Conservation (phyloP, 2,329 filamentous ascomycete genomes). For the Colletotrichum gloeosporioides region DNA sequence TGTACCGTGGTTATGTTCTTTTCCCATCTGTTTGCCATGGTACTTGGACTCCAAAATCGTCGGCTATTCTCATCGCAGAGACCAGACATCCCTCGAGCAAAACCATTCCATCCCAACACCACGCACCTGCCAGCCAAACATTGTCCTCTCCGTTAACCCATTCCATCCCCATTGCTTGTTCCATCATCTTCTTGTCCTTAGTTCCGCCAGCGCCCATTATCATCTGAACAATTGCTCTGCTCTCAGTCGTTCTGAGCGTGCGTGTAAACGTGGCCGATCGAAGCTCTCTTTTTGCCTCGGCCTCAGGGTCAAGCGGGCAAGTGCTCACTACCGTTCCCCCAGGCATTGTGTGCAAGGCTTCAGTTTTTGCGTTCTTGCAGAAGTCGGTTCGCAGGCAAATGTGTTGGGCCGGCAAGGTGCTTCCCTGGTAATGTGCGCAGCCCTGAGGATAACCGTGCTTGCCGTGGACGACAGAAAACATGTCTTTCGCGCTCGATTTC, state of each 20-base stretch:
- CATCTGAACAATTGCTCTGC: no score
- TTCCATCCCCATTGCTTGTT: no score
- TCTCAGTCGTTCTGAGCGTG: conserved; percentile 30
- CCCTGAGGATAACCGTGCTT: background rate
- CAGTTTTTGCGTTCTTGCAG: conserved; percentile 41
- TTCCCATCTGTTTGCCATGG: conserved; percentile 33
- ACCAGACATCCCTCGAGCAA: conserved; percentile 65
- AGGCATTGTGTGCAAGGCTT: conserved; percentile 57
- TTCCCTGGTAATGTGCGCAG: conserved; percentile 32
- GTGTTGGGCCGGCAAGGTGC: conserved; percentile 31
- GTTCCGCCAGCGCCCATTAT: no score
- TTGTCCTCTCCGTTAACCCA: conserved; percentile 52
- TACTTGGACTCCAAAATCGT: conserved; percentile 52
- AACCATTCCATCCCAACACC: conserved; percentile 72
- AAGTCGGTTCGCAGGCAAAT: conserved; percentile 41
- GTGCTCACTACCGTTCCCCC: conserved; percentile 59
- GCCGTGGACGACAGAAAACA: conserved; percentile 10
- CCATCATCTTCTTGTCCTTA: no score
- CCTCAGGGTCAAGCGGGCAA: conserved; percentile 43
- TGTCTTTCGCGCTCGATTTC: background rate
- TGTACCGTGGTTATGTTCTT: no score
- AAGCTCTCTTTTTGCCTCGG: conserved; percentile 44
- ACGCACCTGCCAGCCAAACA: conserved; percentile 62
- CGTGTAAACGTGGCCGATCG: conserved; percentile 55
- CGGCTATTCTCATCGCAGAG: conserved; percentile 61